A percentile compares a stretch with the other conserved stretches of the same genome.
Evolutionary conservation across 169 alveolate genomes (phyloP).

Genomic region (Eimeria praecox): DNA sequence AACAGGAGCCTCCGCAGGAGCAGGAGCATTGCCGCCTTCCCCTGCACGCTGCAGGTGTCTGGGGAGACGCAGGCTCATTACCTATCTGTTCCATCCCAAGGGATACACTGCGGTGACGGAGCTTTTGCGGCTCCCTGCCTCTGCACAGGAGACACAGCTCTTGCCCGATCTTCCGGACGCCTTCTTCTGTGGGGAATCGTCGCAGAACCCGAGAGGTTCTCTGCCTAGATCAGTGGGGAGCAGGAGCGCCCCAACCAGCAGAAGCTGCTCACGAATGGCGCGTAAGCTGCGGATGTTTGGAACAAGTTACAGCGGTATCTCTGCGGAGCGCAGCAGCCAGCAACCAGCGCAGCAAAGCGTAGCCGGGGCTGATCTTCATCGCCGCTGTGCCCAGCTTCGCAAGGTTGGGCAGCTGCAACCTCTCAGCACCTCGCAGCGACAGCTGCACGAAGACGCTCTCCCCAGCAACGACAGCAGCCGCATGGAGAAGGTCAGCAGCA

Average conservation of each 20-base stretch:
- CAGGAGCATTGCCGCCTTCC: background rate
- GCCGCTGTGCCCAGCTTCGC: background rate
- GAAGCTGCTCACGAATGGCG: background rate
- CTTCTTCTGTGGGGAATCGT: slow-evolving; percentile 6
- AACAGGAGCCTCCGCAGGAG: background rate
- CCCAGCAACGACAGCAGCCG: slow-evolving; percentile 9
- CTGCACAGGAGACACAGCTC: slow-evolving; percentile 51
- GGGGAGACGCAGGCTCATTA: slow-evolving; percentile 41
- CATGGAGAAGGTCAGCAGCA: background rate
- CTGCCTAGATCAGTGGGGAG: background rate
- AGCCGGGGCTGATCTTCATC: background rate
- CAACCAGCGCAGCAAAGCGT: background rate
- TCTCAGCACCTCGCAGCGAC: background rate
- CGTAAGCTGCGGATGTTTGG: background rate
- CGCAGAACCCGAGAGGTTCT: background rate
- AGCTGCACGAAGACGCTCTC: background rate
- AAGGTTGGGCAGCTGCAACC: background rate
- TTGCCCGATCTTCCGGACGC: slow-evolving; percentile 78
- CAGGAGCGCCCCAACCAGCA: slow-evolving; percentile 13
- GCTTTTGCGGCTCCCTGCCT: slow-evolving; percentile 27
- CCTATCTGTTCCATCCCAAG: slow-evolving; percentile 49
- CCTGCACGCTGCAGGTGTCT: slow-evolving; percentile 40
- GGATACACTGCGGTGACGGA: slow-evolving; percentile 31
- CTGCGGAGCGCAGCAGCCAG: background rate
- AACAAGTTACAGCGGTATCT: background rate